Evolutionary conservation across 108 stramenopile genomes (phyloP).

Genomic region (Asterionellopsis glacialis): DNA sequence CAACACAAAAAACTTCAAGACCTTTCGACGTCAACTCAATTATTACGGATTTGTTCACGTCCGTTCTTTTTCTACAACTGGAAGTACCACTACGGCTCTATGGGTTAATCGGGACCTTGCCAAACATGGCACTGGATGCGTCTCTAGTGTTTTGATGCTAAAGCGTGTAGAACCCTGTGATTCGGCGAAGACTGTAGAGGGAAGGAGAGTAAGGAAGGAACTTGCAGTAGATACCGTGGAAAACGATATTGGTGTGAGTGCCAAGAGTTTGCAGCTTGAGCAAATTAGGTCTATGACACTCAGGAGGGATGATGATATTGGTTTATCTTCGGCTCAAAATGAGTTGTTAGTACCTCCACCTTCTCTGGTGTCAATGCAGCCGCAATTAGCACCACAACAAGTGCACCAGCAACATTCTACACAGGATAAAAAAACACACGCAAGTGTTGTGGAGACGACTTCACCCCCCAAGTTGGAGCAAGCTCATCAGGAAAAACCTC

Average conservation of each 20-base stretch:
- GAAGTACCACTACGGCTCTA: slow-evolving; percentile 58
- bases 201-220: slow-evolving; percentile 69
- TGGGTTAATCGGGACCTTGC: slow-evolving; percentile 85
- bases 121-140: slow-evolving; percentile 27
- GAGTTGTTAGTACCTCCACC: neutral
- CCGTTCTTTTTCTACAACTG: slow-evolving; percentile 60
- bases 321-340: neutral
- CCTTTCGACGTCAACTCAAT: slow-evolving; percentile 82
- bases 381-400: neutral
- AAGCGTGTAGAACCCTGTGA: slow-evolving; percentile 76
- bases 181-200: slow-evolving; percentile 69
- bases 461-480: neutral
- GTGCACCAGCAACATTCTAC: neutral
- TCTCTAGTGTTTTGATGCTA: slow-evolving; percentile 59
- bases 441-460: neutral
- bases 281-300: slow-evolving; percentile 49
- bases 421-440: neutral
- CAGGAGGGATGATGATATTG: slow-evolving; percentile 12
- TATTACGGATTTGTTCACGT: slow-evolving; percentile 90
- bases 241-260: slow-evolving; percentile 58
- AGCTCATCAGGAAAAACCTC: neutral
- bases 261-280: slow-evolving; percentile 41
- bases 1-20: slow-evolving; percentile 91
- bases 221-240: slow-evolving; percentile 64
- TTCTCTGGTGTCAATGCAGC: neutral